Conservation (phyloP, 805 yeast species). For the Suhomyces pyralidae region DNA sequence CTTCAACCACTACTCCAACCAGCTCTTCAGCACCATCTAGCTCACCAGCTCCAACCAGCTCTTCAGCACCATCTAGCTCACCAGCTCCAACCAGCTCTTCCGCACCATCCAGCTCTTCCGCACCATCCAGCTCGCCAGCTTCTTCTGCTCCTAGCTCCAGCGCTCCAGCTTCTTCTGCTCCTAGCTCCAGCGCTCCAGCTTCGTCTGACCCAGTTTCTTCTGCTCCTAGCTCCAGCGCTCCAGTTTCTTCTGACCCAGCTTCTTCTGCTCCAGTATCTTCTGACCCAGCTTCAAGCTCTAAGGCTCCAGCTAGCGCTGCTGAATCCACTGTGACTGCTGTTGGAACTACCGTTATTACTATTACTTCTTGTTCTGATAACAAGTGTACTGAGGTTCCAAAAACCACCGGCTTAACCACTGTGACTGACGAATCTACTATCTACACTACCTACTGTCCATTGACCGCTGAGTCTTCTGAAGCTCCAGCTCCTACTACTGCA, state of each 20-base stretch:
- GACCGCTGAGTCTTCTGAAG: slow-evolving; percentile 6
- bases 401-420: slow-evolving; percentile 30
- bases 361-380: slow-evolving; percentile 37
- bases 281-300: too few relatives aligned
- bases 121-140: background rate
- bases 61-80: background rate
- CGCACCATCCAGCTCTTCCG: background rate
- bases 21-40: background rate
- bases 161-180: background rate
- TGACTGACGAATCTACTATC: slow-evolving; percentile 10
- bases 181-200: background rate
- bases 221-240: background rate
- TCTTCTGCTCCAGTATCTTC: background rate
- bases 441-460: slow-evolving; percentile 17
- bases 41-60: background rate
- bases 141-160: background rate
- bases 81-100: background rate
- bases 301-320: background rate
- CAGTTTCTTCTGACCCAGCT: slow-evolving; percentile 2
- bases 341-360: slow-evolving; percentile 28
- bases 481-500: background rate
- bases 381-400: slow-evolving; percentile 26
- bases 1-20: background rate
- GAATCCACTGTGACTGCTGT: background rate
- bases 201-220: background rate